These are phyloP conservation scores for Neurospora sp. DNA, from an alignment of 495 filamentous ascomycete genomes.

Conservation along the genomic window DNA sequence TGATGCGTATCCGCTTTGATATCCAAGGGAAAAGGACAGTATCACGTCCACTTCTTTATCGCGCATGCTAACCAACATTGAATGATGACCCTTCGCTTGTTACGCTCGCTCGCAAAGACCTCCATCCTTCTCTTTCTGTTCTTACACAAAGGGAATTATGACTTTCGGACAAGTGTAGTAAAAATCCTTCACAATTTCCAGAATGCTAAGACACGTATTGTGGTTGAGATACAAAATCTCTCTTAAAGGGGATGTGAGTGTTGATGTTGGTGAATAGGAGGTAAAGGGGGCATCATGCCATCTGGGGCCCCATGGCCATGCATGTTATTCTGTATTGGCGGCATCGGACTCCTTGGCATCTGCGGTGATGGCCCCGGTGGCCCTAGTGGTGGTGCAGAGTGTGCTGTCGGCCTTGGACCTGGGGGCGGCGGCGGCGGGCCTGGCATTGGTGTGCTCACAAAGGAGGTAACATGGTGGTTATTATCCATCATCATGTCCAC, in stretches of 20 bases:
- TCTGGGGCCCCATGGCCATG: background rate
- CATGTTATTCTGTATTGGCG: background rate
- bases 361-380: background rate
- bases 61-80: background rate
- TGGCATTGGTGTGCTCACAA: background rate
- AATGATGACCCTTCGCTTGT: background rate
- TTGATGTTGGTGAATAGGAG: slow-evolving; percentile 12
- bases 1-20: background rate
- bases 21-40: background rate
- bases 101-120: background rate
- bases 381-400: background rate
- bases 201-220: background rate
- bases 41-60: background rate
- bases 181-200: background rate
- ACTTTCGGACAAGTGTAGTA: background rate
- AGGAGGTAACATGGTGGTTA: background rate
- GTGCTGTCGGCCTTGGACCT: background rate
- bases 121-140: background rate
- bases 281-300: slow-evolving; percentile 6
- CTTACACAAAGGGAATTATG: background rate
- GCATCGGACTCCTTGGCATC: background rate
- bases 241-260: background rate
- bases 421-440: background rate
- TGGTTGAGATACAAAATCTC: background rate
- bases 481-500: slow-evolving; percentile 8